Base-by-base conservation (phyloP, 495 filamentous ascomycete genomes). In the Annulohypoxylon bovei region DNA sequence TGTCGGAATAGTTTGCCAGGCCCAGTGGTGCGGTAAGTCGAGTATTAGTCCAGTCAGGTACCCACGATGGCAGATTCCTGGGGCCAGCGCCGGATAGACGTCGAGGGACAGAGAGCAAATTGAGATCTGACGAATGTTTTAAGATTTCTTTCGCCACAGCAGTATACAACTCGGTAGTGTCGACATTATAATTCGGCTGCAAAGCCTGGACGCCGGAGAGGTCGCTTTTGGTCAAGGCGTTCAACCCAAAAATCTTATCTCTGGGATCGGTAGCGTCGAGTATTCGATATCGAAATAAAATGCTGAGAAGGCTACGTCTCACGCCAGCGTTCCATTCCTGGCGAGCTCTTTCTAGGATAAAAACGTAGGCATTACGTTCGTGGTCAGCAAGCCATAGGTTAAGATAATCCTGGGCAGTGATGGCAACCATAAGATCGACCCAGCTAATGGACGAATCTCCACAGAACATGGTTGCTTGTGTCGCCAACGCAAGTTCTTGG, bases 221-320 rank as follows among this genome's bases (percentile, higher is more conserved):
- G 22, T 71, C 62, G n/a, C 42, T 63, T 40, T 37, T 67, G 14
- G 50, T 67, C 11, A 71, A 44, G 9, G 68, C 68, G 18, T 37
- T 71, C 33, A 71, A 63, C 0, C 62, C 68, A 16, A 71, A 71
- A 20, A 67, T 62, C 37, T 71, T 71, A n/a, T 71, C 68, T 23
- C 68, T 18, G 7, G 68, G 62, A 47, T 71, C 68, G 9, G 68
- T 67, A 8, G 68, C 56, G 25, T 71, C 58, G 23, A 71, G 68
- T 28, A 71, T 71, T 28, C 68, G 68, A 35, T 71, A 62, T 22
- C 68, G 68, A 18, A 71, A 71, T 4, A 71, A 52, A 28, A 67
- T 33, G 18, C 68, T 71, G n/a, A 71, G 68, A 14, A 71, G 56
- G 20, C 52, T 63, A 6, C 30, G 62, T 18, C 62, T 42, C 23